Percentiles rank a stretch among this genome's conserved stretches.
phyloP scores from a whole-genome alignment of 2,329 filamentous ascomycete species.

The Colletotrichum siamense region DNA sequence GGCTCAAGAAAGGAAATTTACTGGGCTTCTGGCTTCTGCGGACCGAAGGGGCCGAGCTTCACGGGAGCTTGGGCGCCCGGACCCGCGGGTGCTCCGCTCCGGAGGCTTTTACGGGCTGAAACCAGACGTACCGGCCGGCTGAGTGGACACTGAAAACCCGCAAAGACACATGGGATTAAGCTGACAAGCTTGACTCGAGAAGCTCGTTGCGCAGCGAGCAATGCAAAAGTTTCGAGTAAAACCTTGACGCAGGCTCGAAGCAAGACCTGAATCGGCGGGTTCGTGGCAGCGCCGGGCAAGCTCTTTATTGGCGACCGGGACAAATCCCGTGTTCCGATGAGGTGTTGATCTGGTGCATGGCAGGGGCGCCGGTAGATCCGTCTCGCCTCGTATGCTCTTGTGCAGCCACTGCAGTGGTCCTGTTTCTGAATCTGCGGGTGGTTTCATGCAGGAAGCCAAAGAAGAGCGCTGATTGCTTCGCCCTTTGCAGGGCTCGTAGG shows the following conservation, averaged over 20 bases:
- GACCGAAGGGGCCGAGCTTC: not conserved
- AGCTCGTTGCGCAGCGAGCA: not conserved
- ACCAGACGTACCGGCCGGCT: not conserved
- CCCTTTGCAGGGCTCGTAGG: not conserved
- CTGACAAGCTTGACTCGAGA: not conserved
- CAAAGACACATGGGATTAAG: not conserved
- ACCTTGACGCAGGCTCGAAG: not conserved
- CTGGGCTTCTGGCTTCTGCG: not conserved
- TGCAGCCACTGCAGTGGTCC: not conserved
- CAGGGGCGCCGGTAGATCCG: not conserved
- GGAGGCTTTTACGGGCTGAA: not conserved
- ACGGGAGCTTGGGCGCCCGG: not conserved
- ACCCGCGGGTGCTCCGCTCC: slow-evolving; percentile 1
- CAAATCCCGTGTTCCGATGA: not conserved
- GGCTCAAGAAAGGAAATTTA: not conserved
- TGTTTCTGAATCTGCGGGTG: slow-evolving; percentile 17
- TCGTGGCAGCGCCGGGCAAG: not conserved
- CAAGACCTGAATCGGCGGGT: not conserved
- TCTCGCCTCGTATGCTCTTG: not conserved
- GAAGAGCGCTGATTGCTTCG: not conserved
- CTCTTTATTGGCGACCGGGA: not conserved
- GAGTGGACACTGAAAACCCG: not conserved
- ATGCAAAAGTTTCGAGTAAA: not conserved
- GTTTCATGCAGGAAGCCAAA: slow-evolving; percentile 13
- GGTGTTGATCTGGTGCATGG: not conserved